Base-by-base conservation (phyloP, 306 rosid genomes). In the Trichosanthes cucumerina region DNA sequence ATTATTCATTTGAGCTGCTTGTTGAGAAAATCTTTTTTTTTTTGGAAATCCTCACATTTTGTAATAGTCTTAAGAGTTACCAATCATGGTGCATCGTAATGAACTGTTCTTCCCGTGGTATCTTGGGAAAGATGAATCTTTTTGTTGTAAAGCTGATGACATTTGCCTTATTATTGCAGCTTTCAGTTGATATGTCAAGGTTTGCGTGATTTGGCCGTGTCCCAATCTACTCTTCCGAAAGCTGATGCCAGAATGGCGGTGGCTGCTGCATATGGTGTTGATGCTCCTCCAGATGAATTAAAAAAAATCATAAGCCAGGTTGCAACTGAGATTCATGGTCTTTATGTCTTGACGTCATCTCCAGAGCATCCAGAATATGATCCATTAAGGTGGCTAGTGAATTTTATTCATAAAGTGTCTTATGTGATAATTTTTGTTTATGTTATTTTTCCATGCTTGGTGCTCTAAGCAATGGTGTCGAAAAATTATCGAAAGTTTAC, bases 161-260 rank as follows among this genome's bases (percentile, higher is more conserved):
- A 2, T 5, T 86, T 82, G 58, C 64, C 33, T 57, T 63, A 60
- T 81, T 82, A 21, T 85, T 78, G 85, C 90, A 95, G 99, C 85
- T 87, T 95, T 87, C 93, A 90, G 87, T 81, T 85, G 71, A 88
- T 92, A 86, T 80, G 93, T 57, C 82, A 90, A 68, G 91, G 85
- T 81, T 81, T 95, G 83, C 90, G 96, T 49, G 85, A 75, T 43
- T 77, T 84, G 89, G 92, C 93, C 2, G 80, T 91, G 58, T 82
- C 87, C 60, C 77, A 78, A 47, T 74, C 84, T 31, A 79, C 77
- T 52, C 90, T 80, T 59, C 82, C 91, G 21, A 95, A 92, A 85
- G 84, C 88, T 62, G 93, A 87, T 85, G 80, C 89, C 82, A 92
- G 87, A 84, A 84, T 81, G 83, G 86, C 71, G 34, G 86, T 43